phyloP scores from a whole-genome alignment of 2,329 filamentous ascomycete genomes.

The Fusarium metavorans region DNA sequence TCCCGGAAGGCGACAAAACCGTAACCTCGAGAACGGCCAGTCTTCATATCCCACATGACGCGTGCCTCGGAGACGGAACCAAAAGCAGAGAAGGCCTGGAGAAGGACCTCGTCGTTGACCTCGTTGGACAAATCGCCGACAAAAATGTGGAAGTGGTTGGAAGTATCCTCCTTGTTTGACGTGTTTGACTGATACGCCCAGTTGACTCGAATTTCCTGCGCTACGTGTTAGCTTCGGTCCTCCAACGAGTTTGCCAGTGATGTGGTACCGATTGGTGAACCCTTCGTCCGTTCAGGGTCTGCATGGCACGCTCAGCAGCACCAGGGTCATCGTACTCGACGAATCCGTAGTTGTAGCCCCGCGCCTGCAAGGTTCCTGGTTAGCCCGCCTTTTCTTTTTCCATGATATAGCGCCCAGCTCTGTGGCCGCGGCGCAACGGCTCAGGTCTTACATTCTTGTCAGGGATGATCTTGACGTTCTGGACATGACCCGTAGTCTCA shows the following conservation, averaged over 20 bases:
- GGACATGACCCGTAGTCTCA: slow-evolving; percentile 97
- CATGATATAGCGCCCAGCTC: background rate
- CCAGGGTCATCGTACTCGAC: slow-evolving; percentile 98
- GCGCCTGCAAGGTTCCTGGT: slow-evolving; percentile 71
- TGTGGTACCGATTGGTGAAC: slow-evolving; percentile 88
- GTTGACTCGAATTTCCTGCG: slow-evolving; percentile 96
- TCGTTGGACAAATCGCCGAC: slow-evolving; percentile 98
- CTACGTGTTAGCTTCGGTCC: slow-evolving; percentile 37
- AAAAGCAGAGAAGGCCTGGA: slow-evolving; percentile 95
- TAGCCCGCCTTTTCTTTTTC: slow-evolving; percentile 11
- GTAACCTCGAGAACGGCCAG: slow-evolving; percentile 94
- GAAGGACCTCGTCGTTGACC: slow-evolving; percentile 95
- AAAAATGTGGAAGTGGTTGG: slow-evolving; percentile 98
- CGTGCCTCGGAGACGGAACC: slow-evolving; percentile 96
- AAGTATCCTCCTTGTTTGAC: slow-evolving; percentile 94
- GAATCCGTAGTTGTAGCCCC: slow-evolving; percentile 99
- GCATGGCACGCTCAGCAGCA: slow-evolving; percentile 96
- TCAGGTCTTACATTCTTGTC: slow-evolving; percentile 93
- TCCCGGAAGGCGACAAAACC: slow-evolving; percentile 98
- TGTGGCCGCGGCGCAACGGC: background rate
- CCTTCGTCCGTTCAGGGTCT: slow-evolving; percentile 92
- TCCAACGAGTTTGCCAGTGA: background rate
- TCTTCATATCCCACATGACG: slow-evolving; percentile 99
- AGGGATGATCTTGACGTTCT: slow-evolving; percentile 99
- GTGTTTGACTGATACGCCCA: slow-evolving; percentile 99